A percentile compares a stretch with the other conserved stretches of the same genome.
Conservation (phyloP, 2,329 filamentous ascomycete species). For the Pezicula rhizophila region DNA sequence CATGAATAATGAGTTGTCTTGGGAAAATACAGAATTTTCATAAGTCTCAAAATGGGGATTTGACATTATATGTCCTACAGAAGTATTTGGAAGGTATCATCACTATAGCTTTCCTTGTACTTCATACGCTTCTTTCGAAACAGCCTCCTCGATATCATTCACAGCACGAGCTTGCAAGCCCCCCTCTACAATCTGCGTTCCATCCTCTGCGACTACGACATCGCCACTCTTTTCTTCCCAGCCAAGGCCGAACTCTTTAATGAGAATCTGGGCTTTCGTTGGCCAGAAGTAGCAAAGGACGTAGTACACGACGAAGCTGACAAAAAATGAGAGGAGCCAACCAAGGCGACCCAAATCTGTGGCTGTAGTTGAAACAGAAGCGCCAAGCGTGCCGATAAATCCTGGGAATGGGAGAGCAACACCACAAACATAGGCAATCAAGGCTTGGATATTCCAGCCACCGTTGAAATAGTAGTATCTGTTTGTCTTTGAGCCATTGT, state of each 20-base stretch:
- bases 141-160: slow-evolving; percentile 3
- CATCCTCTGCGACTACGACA: slow-evolving; percentile 17
- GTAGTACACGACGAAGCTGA: slow-evolving; percentile 28
- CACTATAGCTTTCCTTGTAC: not conserved
- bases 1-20: slow-evolving; percentile 1
- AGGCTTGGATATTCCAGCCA: slow-evolving; percentile 31
- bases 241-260: slow-evolving; percentile 27
- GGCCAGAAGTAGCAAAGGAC: slow-evolving; percentile 32
- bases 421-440: slow-evolving; percentile 29
- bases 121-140: not conserved
- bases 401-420: slow-evolving; percentile 30
- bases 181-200: slow-evolving; percentile 18
- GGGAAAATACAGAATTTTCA: not conserved
- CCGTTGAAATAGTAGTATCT: slow-evolving; percentile 28
- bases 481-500: slow-evolving; percentile 26
- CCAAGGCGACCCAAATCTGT: slow-evolving; percentile 28
- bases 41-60: not conserved
- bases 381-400: slow-evolving; percentile 28
- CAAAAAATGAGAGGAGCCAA: slow-evolving; percentile 29
- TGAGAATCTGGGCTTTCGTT: slow-evolving; percentile 29
- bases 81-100: too few relatives aligned
- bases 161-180: slow-evolving; percentile 5
- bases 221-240: slow-evolving; percentile 22
- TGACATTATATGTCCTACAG: not conserved
- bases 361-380: slow-evolving; percentile 24